Evolutionary conservation across 2,329 filamentous ascomycete species (phyloP).

Genomic region (Fusarium goolgardi): DNA sequence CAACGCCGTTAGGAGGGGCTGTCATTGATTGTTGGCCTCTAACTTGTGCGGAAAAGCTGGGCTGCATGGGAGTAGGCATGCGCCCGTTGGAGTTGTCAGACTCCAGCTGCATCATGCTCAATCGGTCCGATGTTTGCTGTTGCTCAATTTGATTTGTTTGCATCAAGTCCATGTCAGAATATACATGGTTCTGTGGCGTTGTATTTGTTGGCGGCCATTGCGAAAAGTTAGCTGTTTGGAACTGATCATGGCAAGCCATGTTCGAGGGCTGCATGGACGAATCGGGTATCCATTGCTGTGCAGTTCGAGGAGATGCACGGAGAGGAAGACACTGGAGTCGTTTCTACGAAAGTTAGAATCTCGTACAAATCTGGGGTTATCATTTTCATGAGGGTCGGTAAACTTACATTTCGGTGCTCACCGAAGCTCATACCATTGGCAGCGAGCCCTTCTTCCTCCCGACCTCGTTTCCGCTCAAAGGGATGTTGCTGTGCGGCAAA

Average conservation of each 20-base stretch:
- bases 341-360: slow-evolving; percentile 57
- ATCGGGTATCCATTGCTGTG: slow-evolving; percentile 48
- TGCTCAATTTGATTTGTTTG: slow-evolving; percentile 50
- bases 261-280: slow-evolving; percentile 56
- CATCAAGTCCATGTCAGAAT: slow-evolving; percentile 65
- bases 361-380: neutral
- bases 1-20: slow-evolving; percentile 50
- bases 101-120: slow-evolving; percentile 30
- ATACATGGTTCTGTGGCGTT: slow-evolving; percentile 34
- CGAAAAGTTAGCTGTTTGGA: slow-evolving; percentile 48
- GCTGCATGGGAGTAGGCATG: slow-evolving; percentile 70
- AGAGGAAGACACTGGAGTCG: slow-evolving; percentile 65
- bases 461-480: slow-evolving; percentile 58
- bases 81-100: slow-evolving; percentile 55
- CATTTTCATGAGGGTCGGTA: neutral
- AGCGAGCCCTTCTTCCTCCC: slow-evolving; percentile 59
- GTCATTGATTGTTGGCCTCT: slow-evolving; percentile 62
- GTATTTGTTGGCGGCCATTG: slow-evolving; percentile 47
- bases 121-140: slow-evolving; percentile 20
- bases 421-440: slow-evolving; percentile 57
- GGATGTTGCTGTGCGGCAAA: slow-evolving; percentile 49
- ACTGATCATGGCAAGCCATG: slow-evolving; percentile 55
- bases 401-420: slow-evolving; percentile 63
- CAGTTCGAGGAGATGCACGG: slow-evolving; percentile 56
- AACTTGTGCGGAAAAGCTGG: slow-evolving; percentile 66